A percentile compares a stretch with the other conserved stretches of the same genome.
Conservation (phyloP, 768 basidiomycete genomes). For the Inosperma sp. region DNA sequence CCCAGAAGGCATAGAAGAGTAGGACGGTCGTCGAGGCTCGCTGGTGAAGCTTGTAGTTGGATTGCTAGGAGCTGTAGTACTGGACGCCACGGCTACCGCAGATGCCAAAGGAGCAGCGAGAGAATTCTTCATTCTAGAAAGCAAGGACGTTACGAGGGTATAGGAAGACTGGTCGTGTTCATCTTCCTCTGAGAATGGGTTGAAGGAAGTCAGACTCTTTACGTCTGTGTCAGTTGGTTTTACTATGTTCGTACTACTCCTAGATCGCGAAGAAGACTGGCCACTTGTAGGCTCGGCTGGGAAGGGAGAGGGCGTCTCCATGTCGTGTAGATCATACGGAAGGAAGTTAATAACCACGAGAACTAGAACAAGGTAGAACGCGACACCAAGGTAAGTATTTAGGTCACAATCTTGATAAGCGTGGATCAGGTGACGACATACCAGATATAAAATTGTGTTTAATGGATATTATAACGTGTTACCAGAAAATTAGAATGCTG, state of each 20-base stretch:
- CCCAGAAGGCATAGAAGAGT: constrained; percentile 39
- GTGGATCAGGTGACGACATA: too few species aligned
- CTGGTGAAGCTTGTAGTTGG: constrained; percentile 24
- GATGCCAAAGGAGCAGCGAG: constrained; percentile 63
- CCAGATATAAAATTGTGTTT: too few species aligned
- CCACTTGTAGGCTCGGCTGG: constrained; percentile 34
- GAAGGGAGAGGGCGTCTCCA: constrained; percentile 30
- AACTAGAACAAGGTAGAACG: too few species aligned
- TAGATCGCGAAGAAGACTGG: constrained; percentile 51
- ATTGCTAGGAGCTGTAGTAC: constrained; percentile 27
- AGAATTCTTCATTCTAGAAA: constrained; percentile 78
- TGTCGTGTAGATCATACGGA: too few species aligned
- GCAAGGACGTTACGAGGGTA: constrained; percentile 73
- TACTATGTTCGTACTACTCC: constrained; percentile 47
- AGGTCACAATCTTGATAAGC: too few species aligned
- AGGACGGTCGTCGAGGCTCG: constrained; percentile 61
- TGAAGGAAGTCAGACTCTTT: constrained; percentile 77
- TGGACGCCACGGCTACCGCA: constrained; percentile 40
- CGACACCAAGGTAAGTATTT: too few species aligned
- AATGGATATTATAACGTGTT: too few species aligned
- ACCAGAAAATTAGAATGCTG: too few species aligned
- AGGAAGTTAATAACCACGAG: too few species aligned
- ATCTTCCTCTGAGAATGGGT: constrained; percentile 90
- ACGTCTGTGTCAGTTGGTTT: constrained; percentile 56
- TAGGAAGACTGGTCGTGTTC: constrained; percentile 87